Conservation (phyloP, 2,329 filamentous ascomycete genomes). For the Hysterium pulicare region DNA sequence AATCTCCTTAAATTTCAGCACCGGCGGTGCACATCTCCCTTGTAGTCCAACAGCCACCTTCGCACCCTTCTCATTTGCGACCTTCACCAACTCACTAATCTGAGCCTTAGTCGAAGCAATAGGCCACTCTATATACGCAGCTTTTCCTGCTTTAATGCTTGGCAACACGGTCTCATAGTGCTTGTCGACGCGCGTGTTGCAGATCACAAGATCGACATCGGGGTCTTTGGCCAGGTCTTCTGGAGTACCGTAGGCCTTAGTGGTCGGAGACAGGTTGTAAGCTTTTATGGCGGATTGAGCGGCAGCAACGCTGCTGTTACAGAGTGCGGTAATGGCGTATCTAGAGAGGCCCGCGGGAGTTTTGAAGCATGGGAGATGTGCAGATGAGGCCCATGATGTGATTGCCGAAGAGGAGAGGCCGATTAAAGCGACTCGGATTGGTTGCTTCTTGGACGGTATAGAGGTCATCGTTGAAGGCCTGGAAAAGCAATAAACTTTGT, state of each 20-base stretch:
- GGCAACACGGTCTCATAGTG: conserved; percentile 41
- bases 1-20: conserved; percentile 42
- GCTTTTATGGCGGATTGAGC: conserved; percentile 40
- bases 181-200: conserved; percentile 38
- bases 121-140: conserved; percentile 51
- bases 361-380: conserved; percentile 36
- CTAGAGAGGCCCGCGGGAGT: conserved; percentile 21
- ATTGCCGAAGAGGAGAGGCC: conserved; percentile 20
- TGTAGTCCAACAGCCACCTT: conserved; percentile 49
- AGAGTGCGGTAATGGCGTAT: conserved; percentile 46
- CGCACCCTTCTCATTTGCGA: conserved; percentile 39
- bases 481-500: no score
- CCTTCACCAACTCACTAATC: conserved; percentile 38
- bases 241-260: conserved; percentile 44
- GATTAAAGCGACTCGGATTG: conserved; percentile 23
- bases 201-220: conserved; percentile 44
- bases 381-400: conserved; percentile 28
- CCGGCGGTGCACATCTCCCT: conserved; percentile 37
- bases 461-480: no score
- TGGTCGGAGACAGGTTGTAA: conserved; percentile 35
- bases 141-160: conserved; percentile 41
- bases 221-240: conserved; percentile 41
- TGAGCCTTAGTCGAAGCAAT: conserved; percentile 38
- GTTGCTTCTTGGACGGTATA: conserved; percentile 1
- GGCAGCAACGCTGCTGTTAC: conserved; percentile 43